Percentiles rank a stretch among this genome's conserved stretches.
These are phyloP conservation scores for Clonostachys byssicola DNA, from an alignment of 2,329 filamentous ascomycete genomes.

Conservation along the genomic window DNA sequence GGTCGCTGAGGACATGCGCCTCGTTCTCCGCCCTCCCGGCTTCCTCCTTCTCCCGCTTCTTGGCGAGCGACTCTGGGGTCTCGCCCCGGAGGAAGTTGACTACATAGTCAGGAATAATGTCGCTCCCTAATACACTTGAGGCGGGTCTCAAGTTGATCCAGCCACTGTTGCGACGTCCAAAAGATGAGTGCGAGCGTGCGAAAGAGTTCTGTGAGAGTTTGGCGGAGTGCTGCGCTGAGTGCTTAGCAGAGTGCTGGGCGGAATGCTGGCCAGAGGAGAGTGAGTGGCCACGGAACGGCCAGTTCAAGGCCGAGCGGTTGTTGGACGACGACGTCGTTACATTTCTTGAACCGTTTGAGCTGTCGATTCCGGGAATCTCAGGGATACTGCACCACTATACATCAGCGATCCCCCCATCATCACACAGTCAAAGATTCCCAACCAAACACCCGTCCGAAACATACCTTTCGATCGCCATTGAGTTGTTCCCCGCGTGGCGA, in stretches of 20 bases:
- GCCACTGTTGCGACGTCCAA: conserved; percentile 2
- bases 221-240: background rate
- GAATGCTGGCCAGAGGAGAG: background rate
- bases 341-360: background rate
- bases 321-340: conserved; percentile 3
- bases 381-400: conserved; percentile 1
- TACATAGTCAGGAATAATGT: conserved; percentile 51
- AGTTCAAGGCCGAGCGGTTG: background rate
- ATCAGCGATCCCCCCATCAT: too few relatives aligned
- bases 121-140: conserved; percentile 27
- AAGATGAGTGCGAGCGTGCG: background rate
- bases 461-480: conserved; percentile 3
- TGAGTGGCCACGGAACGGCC: conserved; percentile 2
- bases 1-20: background rate
- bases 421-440: background rate
- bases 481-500: conserved; percentile 1
- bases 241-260: background rate
- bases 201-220: conserved; percentile 1
- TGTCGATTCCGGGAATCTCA: conserved; percentile 2
- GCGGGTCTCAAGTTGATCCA: conserved; percentile 19
- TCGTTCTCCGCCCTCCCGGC: conserved; percentile 16
- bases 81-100: conserved; percentile 51
- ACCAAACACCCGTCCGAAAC: background rate
- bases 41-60: conserved; percentile 27
- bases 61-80: conserved; percentile 46